phyloP scores from a whole-genome alignment of 345 rosid species.

The Lenwebbia sp. region DNA sequence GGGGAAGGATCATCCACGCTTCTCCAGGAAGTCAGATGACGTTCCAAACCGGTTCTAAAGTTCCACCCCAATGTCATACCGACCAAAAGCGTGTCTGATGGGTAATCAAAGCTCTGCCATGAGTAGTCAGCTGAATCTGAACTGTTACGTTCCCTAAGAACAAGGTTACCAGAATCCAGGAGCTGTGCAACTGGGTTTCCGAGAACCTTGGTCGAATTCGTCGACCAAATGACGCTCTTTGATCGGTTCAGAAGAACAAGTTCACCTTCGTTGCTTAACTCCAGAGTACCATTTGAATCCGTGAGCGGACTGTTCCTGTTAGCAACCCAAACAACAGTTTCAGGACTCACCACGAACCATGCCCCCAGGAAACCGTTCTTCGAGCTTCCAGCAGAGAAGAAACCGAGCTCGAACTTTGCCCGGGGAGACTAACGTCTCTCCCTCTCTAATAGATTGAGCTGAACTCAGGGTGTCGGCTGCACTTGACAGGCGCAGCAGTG shows the following conservation, averaged over 20 bases:
- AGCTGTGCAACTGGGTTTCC: constrained; percentile 9
- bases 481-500: background rate
- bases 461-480: background rate
- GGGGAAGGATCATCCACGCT: constrained; percentile 12
- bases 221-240: constrained; percentile 2
- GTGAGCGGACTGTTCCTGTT: constrained; percentile 21
- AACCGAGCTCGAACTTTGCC: constrained; percentile 2
- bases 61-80: constrained; percentile 21
- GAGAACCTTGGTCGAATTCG: background rate
- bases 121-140: background rate
- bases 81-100: constrained; percentile 17
- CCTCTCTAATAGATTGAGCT: background rate
- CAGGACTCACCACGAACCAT: constrained; percentile 8
- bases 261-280: constrained; percentile 2
- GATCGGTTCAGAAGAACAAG: background rate
- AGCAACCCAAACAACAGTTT: constrained; percentile 25
- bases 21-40: constrained; percentile 13
- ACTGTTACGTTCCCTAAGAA: background rate
- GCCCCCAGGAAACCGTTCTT: constrained; percentile 18
- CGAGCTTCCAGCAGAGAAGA: constrained; percentile 4
- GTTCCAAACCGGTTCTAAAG: background rate
- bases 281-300: constrained; percentile 3
- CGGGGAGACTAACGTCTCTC: background rate
- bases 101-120: constrained; percentile 30
- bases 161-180: constrained; percentile 28